Evolutionary conservation across 371 early-diverging fungal species (phyloP).

Genomic region (Haplosporangium sp.): DNA sequence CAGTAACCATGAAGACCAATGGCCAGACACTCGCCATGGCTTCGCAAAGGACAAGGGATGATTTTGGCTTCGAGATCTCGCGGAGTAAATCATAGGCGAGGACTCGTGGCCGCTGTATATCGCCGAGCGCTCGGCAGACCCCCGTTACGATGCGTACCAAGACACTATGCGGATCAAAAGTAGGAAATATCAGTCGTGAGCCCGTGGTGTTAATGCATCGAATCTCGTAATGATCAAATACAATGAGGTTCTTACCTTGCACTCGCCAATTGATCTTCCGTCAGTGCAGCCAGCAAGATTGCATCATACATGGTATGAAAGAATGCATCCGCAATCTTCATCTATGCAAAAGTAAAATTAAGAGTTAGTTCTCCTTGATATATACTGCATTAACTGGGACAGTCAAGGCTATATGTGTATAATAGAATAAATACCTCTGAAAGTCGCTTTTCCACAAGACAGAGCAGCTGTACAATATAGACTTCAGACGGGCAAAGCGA

Average conservation of each 20-base stretch:
- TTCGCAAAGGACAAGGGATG: slow-evolving; percentile 30
- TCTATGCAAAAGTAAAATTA: slow-evolving; percentile 3
- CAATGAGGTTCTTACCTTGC: slow-evolving; percentile 5
- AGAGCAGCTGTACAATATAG: slow-evolving; percentile 26
- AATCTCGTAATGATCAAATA: neutral
- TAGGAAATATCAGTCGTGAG: neutral
- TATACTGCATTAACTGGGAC: neutral
- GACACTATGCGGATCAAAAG: slow-evolving; percentile 12
- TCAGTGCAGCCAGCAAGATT: neutral
- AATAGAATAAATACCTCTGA: slow-evolving; percentile 15
- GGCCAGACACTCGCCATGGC: slow-evolving; percentile 44
- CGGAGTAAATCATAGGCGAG: slow-evolving; percentile 36
- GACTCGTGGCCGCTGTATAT: slow-evolving; percentile 10
- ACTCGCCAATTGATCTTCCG: neutral
- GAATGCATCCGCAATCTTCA: slow-evolving; percentile 8
- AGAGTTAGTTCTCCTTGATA: neutral
- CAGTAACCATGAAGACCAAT: slow-evolving; percentile 6
- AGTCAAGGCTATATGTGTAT: neutral
- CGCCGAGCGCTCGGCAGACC: slow-evolving; percentile 7
- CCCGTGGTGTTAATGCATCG: neutral
- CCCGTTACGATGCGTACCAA: slow-evolving; percentile 28
- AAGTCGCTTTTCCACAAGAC: slow-evolving; percentile 20
- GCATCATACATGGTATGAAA: slow-evolving; percentile 1
- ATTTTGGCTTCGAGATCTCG: slow-evolving; percentile 15
- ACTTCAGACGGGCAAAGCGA: slow-evolving; percentile 16